Evolutionary conservation across 139 green algal species (phyloP).

Genomic region (Micractinium sp.): DNA sequence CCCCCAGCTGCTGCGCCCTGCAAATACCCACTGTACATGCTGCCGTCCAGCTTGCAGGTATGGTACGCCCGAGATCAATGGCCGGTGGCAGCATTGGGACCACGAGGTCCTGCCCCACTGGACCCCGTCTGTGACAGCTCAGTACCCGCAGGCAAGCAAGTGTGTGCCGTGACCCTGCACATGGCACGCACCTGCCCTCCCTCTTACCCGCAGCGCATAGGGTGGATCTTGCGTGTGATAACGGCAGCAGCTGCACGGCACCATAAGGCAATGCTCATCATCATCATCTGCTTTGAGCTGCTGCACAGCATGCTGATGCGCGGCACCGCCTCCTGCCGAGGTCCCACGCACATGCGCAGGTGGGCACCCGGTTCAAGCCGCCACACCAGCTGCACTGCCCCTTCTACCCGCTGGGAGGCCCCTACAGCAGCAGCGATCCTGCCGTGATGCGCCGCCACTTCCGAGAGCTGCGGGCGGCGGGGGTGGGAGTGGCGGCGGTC

Average conservation of each 20-base stretch:
- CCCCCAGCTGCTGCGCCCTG: not conserved
- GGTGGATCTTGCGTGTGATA: no score
- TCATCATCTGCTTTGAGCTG: no score
- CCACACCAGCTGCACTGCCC: not conserved
- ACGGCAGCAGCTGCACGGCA: no score
- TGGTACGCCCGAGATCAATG: not conserved
- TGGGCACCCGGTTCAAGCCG: conserved; percentile 6
- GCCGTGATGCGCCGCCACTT: not conserved
- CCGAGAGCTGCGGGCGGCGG: not conserved
- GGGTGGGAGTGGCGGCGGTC: conserved; percentile 1
- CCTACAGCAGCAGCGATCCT: not conserved
- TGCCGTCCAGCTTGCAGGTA: not conserved
- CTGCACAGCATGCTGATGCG: no score
- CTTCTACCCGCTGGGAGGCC: conserved; percentile 8
- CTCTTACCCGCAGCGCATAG: no score
- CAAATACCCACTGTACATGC: not conserved
- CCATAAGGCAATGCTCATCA: no score
- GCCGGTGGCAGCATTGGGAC: conserved; percentile 21
- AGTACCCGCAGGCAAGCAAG: not conserved
- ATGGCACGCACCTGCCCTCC: no score
- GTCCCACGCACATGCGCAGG: no score
- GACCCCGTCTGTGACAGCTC: not conserved
- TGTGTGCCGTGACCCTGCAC: no score
- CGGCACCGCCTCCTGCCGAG: no score
- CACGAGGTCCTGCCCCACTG: conserved; percentile 32